phyloP scores from a whole-genome alignment of 2,329 filamentous ascomycete genomes.

The Pseudogymnoascus sp. region DNA sequence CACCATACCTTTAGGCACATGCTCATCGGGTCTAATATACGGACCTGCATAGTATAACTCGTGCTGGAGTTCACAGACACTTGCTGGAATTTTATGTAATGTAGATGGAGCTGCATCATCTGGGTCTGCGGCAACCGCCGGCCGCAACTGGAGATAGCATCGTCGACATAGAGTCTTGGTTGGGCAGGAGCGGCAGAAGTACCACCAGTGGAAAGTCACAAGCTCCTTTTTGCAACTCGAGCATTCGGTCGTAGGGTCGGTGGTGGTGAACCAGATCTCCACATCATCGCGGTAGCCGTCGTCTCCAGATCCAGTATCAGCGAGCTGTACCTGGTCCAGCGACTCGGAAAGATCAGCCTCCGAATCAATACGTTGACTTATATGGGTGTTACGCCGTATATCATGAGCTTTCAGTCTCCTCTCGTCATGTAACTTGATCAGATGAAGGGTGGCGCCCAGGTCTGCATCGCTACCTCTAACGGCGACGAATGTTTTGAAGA shows the following conservation, averaged over 20 bases:
- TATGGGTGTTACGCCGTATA: too few species aligned
- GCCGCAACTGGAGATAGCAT: neutral
- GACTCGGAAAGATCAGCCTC: neutral
- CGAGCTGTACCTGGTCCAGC: neutral
- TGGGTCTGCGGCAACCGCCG: neutral
- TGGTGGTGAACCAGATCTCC: neutral
- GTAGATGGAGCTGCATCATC: neutral
- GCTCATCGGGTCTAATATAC: neutral
- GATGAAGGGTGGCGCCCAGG: neutral
- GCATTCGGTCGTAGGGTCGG: neutral
- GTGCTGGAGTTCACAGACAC: neutral
- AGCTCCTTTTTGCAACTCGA: neutral
- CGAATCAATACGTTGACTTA: neutral
- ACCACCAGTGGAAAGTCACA: neutral
- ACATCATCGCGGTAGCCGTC: neutral
- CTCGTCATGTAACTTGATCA: neutral
- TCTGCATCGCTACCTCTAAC: neutral
- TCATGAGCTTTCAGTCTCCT: neutral
- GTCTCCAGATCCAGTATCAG: neutral
- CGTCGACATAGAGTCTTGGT: neutral
- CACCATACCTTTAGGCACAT: neutral
- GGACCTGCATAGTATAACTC: neutral
- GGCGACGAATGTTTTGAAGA: neutral
- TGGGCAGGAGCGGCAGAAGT: neutral
- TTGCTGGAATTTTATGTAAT: neutral